Evolutionary conservation across 2,329 filamentous ascomycete species (phyloP).

Genomic region (Apiospora phragmitis): DNA sequence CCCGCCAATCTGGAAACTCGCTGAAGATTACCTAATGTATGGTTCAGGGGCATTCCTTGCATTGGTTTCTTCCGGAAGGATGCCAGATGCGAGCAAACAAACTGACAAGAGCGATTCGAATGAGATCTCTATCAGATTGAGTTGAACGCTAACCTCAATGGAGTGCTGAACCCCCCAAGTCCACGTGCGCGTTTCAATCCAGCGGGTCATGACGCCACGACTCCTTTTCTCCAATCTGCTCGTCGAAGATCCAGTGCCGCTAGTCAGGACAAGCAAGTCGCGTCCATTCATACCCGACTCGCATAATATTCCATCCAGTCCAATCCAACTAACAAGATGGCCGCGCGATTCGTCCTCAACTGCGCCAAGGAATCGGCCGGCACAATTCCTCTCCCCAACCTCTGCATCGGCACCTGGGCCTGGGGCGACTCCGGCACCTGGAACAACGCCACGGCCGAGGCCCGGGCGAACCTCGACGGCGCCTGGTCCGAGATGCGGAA

Average conservation of each 20-base stretch:
- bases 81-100: background rate
- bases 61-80: background rate
- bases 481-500: constrained; percentile 19
- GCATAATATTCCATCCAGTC: background rate
- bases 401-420: constrained; percentile 21
- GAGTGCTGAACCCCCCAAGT: background rate
- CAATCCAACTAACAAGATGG: background rate
- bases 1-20: background rate
- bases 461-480: constrained; percentile 37
- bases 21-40: background rate
- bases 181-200: background rate
- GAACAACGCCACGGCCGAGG: constrained; percentile 25
- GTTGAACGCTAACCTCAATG: background rate
- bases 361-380: constrained; percentile 20
- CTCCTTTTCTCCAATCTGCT: background rate
- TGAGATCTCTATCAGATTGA: background rate
- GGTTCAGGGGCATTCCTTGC: background rate
- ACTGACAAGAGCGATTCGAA: background rate
- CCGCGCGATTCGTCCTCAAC: constrained; percentile 18
- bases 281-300: background rate
- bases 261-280: background rate
- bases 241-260: background rate
- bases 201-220: constrained; percentile 5
- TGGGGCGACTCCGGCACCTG: constrained; percentile 19
- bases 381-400: constrained; percentile 19